Evolutionary conservation across 2,329 filamentous ascomycete genomes (phyloP).

Genomic region (Alternaria burnsii): DNA sequence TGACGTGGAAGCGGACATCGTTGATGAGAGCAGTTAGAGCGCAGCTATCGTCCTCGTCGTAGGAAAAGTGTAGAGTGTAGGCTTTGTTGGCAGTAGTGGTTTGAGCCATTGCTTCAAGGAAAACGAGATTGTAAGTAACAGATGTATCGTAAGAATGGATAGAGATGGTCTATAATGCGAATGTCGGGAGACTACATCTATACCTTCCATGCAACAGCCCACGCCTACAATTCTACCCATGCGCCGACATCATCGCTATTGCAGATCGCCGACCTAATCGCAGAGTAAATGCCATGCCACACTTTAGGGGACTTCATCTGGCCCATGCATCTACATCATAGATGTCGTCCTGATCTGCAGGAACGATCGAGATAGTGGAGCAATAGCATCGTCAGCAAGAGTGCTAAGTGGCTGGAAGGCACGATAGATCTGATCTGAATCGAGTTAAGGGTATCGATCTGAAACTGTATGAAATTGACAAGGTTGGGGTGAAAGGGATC

Average conservation of each 20-base stretch:
- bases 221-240: background rate
- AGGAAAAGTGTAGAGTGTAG: constrained; percentile 23
- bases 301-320: constrained; percentile 12
- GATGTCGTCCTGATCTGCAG: constrained; percentile 20
- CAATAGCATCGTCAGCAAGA: background rate
- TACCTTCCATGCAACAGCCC: background rate
- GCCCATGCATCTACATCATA: constrained; percentile 22
- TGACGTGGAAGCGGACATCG: constrained; percentile 31
- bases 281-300: constrained; percentile 10
- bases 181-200: background rate
- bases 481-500: constrained; percentile 6
- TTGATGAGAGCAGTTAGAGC: constrained; percentile 27
- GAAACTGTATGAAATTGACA: constrained; percentile 4
- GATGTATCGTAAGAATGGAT: background rate
- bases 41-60: constrained; percentile 24
- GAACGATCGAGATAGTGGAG: constrained; percentile 17
- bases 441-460: constrained; percentile 6
- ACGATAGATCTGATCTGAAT: background rate
- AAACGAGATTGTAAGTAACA: background rate
- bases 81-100: constrained; percentile 11
- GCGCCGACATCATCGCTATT: constrained; percentile 12
- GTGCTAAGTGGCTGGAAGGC: constrained; percentile 1
- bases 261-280: constrained; percentile 5
- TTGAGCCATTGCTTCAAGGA: constrained; percentile 18
- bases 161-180: background rate